Evolutionary conservation across 1,284 basidiomycete species (phyloP).

Genomic region (Cutaneotrichosporon cutaneum): DNA sequence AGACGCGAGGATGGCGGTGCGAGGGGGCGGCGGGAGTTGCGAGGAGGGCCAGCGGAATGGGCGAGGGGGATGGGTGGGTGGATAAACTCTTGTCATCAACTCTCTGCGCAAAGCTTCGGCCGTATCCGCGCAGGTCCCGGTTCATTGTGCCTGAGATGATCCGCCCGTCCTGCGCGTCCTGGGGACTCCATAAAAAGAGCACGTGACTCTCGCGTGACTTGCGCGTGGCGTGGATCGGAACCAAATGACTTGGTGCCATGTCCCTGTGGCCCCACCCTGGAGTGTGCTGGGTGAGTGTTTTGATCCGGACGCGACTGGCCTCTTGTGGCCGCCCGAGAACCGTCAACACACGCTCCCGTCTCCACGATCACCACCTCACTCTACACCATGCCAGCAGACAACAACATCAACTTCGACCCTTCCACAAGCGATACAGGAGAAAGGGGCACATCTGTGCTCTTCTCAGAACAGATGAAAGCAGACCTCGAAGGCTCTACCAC

Average conservation of each 20-base stretch:
- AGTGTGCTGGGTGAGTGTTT: not conserved
- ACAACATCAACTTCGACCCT: conserved; percentile 12
- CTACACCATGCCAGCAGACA: conserved; percentile 10
- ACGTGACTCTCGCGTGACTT: not conserved
- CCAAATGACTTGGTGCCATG: conserved; percentile 5
- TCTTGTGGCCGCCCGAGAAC: not conserved
- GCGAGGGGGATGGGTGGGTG: no score
- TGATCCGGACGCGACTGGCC: conserved; percentile 11
- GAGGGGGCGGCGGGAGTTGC: not conserved
- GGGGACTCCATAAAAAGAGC: not conserved
- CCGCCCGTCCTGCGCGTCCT: not conserved
- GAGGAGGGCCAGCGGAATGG: no score
- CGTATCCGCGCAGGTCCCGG: not conserved
- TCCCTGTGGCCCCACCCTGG: no score
- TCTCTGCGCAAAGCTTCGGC: conserved; percentile 2
- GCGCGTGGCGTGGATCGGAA: not conserved
- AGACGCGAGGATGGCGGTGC: not conserved
- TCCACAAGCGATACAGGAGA: conserved; percentile 32
- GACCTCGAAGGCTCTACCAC: conserved; percentile 13
- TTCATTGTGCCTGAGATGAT: not conserved
- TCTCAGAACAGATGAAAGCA: conserved; percentile 37
- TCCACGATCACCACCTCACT: not conserved
- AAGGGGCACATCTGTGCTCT: conserved; percentile 36
- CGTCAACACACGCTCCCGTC: not conserved
- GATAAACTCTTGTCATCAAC: not conserved